phyloP scores from a whole-genome alignment of 805 yeast species.

The Yamadazyma philogaea region DNA sequence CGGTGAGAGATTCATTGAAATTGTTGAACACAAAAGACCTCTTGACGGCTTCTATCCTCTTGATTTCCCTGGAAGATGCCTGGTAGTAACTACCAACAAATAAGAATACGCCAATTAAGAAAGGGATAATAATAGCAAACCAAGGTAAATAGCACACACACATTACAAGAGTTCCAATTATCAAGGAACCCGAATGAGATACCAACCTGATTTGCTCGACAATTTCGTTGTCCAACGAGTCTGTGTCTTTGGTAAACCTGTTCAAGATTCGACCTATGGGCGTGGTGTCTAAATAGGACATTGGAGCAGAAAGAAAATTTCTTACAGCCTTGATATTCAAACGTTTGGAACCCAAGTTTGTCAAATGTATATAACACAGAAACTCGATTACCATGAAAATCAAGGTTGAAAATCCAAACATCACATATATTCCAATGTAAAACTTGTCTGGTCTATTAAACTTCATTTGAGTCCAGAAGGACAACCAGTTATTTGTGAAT shows the following conservation, averaged over 20 bases:
- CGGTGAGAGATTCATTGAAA: constrained; percentile 36
- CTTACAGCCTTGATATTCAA: constrained; percentile 62
- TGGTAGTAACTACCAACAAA: constrained; percentile 33
- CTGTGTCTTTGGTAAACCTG: constrained; percentile 85
- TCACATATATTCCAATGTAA: constrained; percentile 71
- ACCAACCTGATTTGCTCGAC: constrained; percentile 65
- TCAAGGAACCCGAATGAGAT: constrained; percentile 50
- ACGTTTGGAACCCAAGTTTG: constrained; percentile 50
- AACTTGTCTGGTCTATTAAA: constrained; percentile 43
- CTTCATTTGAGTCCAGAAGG: constrained; percentile 69
- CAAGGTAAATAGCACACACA: constrained; percentile 38
- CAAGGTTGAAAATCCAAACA: constrained; percentile 53
- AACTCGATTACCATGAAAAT: constrained; percentile 44
- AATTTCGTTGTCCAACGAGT: constrained; percentile 75
- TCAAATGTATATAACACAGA: constrained; percentile 44
- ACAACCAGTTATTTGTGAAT: constrained; percentile 73
- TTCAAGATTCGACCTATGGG: constrained; percentile 86
- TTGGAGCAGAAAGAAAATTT: constrained; percentile 68
- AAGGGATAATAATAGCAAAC: constrained; percentile 38
- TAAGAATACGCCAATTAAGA: constrained; percentile 24
- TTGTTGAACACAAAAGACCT: constrained; percentile 39
- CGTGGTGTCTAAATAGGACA: constrained; percentile 78
- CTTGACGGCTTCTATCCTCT: constrained; percentile 38
- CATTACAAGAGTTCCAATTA: constrained; percentile 52
- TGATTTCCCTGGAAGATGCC: constrained; percentile 38